phyloP scores from a whole-genome alignment of 2,329 filamentous ascomycete genomes.

The Colletotrichum australisinense region DNA sequence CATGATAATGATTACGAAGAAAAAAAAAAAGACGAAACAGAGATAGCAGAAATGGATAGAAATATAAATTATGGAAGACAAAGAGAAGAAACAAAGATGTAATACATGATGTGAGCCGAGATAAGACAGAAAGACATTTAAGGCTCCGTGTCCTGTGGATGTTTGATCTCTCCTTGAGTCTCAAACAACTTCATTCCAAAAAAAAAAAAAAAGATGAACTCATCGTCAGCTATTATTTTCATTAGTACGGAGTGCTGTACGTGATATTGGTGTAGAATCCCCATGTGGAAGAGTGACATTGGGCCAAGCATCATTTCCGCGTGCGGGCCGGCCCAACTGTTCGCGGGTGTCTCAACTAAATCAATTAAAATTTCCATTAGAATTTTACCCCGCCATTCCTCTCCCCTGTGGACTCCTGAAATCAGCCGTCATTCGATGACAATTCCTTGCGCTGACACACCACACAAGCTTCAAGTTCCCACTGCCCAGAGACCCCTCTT shows the following conservation, averaged over 20 bases:
- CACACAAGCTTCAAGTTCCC: neutral
- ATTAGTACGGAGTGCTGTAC: no score
- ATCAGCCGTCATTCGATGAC: slow-evolving; percentile 19
- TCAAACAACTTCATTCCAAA: neutral
- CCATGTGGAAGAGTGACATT: neutral
- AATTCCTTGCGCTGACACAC: slow-evolving; percentile 29
- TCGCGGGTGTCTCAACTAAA: slow-evolving; percentile 32
- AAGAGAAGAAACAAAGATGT: slow-evolving; percentile 1
- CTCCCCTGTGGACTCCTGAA: slow-evolving; percentile 23
- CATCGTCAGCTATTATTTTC: no score
- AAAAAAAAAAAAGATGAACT: neutral
- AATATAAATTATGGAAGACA: neutral
- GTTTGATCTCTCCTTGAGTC: neutral
- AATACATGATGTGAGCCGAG: no score
- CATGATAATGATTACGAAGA: slow-evolving; percentile 1
- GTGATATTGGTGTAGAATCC: neutral
- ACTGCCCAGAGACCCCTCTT: neutral
- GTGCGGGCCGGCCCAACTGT: slow-evolving; percentile 26
- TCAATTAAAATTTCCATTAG: slow-evolving; percentile 21
- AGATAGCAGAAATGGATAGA: slow-evolving; percentile 31
- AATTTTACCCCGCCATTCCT: slow-evolving; percentile 32
- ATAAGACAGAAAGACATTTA: neutral
- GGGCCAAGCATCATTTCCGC: slow-evolving; percentile 22
- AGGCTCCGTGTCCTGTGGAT: neutral
- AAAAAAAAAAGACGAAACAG: slow-evolving; percentile 29